These are phyloP conservation scores for Turnera subulata DNA, from an alignment of 345 rosid genomes.

Conservation along the genomic window DNA sequence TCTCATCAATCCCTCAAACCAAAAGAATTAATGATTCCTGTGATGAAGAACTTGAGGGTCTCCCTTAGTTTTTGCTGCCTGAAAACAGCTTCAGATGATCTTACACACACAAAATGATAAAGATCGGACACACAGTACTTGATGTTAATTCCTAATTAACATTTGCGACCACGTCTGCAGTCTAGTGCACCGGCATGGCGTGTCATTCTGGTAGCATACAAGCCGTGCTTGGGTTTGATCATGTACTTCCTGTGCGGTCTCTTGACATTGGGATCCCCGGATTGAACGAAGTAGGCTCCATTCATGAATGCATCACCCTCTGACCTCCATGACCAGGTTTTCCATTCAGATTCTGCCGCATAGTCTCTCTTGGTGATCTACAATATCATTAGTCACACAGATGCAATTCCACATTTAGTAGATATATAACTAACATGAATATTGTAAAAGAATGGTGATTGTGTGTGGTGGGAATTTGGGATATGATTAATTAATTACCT, in stretches of 20 bases:
- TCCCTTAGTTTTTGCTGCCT: too few relatives aligned
- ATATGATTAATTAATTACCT: too few relatives aligned
- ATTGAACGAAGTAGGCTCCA: conserved; percentile 28
- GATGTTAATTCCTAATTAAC: conserved; percentile 7
- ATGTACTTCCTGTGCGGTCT: conserved; percentile 15
- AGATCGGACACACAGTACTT: too few relatives aligned
- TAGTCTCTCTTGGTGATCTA: conserved; percentile 33
- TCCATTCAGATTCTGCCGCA: conserved; percentile 21
- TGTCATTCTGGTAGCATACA: conserved; percentile 20
- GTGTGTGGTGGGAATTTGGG: too few relatives aligned
- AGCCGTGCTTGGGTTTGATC: conserved; percentile 18
- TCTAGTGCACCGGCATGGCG: conserved; percentile 21
- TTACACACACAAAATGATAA: too few relatives aligned
- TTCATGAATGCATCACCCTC: conserved; percentile 24
- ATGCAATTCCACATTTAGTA: too few relatives aligned
- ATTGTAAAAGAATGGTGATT: too few relatives aligned
- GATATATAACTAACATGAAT: too few relatives aligned
- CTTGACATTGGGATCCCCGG: conserved; percentile 7
- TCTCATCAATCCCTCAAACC: too few relatives aligned
- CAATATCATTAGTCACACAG: neutral
- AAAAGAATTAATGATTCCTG: too few relatives aligned
- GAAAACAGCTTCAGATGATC: too few relatives aligned
- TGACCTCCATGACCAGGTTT: conserved; percentile 27
- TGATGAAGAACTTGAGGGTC: too few relatives aligned
- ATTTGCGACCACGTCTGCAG: conserved; percentile 14